A percentile compares a stretch with the other conserved stretches of the same genome.
Conservation (phyloP, 2,329 filamentous ascomycete species). For the Ceratocystis huliohia region DNA sequence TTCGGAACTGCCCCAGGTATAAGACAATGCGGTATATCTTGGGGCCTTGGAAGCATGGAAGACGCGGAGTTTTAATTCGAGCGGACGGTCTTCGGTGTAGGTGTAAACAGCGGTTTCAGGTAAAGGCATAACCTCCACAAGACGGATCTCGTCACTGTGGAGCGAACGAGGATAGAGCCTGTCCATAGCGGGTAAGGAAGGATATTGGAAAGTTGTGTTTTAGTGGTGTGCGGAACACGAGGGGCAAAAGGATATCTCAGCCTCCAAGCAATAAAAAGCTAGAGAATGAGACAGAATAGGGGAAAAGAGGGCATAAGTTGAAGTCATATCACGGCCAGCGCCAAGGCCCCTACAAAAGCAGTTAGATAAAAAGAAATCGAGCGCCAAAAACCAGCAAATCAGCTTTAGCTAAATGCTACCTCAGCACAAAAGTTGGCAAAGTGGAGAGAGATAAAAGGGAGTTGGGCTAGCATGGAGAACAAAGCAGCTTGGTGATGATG, state of each 20-base stretch:
- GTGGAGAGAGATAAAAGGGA: neutral
- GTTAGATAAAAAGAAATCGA: neutral
- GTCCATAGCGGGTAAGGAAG: constrained; percentile 7
- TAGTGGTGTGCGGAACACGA: neutral
- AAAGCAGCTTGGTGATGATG: neutral
- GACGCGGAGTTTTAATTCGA: constrained; percentile 15
- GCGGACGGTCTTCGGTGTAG: constrained; percentile 11
- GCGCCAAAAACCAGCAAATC: neutral
- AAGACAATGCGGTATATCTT: constrained; percentile 25
- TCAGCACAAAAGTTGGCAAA: neutral
- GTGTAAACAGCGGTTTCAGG: neutral
- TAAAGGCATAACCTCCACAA: constrained; percentile 20
- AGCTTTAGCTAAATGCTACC: neutral
- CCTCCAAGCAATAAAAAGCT: neutral
- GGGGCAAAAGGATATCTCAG: neutral
- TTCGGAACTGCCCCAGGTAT: constrained; percentile 25
- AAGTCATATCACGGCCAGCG: neutral
- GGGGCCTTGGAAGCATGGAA: constrained; percentile 17
- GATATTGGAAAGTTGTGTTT: neutral
- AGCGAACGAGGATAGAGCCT: constrained; percentile 14
- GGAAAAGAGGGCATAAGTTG: neutral
- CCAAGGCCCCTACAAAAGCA: neutral
- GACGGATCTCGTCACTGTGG: constrained; percentile 17
- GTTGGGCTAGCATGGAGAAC: neutral
- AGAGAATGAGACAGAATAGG: constrained; percentile 9